Percentiles rank a stretch among this genome's conserved stretches.
phyloP scores from a whole-genome alignment of 352 stramenopile species.

The Globisporangium canariense region DNA sequence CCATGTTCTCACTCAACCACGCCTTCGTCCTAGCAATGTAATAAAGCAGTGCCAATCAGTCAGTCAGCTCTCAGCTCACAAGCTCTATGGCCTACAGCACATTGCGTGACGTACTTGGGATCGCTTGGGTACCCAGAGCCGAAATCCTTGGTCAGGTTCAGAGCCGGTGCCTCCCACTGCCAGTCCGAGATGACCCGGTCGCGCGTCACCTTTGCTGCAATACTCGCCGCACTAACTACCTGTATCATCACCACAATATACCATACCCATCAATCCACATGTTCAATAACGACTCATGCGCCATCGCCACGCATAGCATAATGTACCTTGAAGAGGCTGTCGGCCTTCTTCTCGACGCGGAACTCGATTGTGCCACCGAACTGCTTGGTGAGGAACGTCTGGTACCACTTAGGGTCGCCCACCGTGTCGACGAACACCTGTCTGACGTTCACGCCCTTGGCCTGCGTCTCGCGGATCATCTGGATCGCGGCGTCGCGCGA shows the following conservation, averaged over 20 bases:
- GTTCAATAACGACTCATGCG: neutral
- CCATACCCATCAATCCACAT: neutral
- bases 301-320: neutral
- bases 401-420: slow-evolving; percentile 89
- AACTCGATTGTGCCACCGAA: slow-evolving; percentile 90
- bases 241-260: slow-evolving; percentile 14
- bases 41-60: neutral
- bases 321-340: slow-evolving; percentile 92
- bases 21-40: slow-evolving; percentile 51
- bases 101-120: slow-evolving; percentile 56
- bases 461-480: slow-evolving; percentile 89
- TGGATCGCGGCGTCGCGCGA: slow-evolving; percentile 92
- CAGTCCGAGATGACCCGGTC: slow-evolving; percentile 88
- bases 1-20: slow-evolving; percentile 85
- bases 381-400: slow-evolving; percentile 89
- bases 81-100: neutral
- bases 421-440: slow-evolving; percentile 96
- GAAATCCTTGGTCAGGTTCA: slow-evolving; percentile 72
- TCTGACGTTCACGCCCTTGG: slow-evolving; percentile 80
- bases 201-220: slow-evolving; percentile 91
- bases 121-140: slow-evolving; percentile 92
- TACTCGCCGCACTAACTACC: slow-evolving; percentile 91
- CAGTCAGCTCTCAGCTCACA: neutral
- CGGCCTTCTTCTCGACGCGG: slow-evolving; percentile 95
- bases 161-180: slow-evolving; percentile 79